Base-by-base conservation (phyloP, 2,329 filamentous ascomycete genomes). In the Colletotrichum sp. region DNA sequence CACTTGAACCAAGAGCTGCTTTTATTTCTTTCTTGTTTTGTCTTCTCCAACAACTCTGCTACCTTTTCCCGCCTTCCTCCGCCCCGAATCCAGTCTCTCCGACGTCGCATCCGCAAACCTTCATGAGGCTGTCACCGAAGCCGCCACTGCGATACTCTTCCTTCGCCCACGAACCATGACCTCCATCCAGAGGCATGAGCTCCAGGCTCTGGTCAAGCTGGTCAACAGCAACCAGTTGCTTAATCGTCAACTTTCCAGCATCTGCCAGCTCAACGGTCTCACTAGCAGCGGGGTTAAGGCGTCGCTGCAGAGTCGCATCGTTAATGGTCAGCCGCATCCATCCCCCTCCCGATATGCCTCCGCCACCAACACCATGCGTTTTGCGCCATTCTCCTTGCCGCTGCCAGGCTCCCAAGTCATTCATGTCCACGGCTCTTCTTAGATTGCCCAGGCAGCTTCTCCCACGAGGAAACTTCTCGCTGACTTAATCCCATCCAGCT, bases 201-300 rank as follows among this genome's bases (percentile, higher is more conserved):
- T 89, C 75, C 82, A 85, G 75, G 78, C 82, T 61, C 85, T 92
- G 67, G 82, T 87, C 60, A 83, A 87, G 76, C 84, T 86, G 71
- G 84, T 89, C 18, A 84, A 88, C 75, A 83, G 83, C 59, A 86
- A 83, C 43, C 78, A 84, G 15, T 83, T 92, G 26, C 84, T 91
- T 34, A 92, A 92, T 80, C 85, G 87, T 24, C 93, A 96, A 80
- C 90, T 98, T 65, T 94, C 95, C 80, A 89, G 89, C 68, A 93
- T 99, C 78, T 94, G 96, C 82, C 90, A 92, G 78, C 88, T 91
- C 76, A 95, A 98, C 86, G 91, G 92, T 63, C 88, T 98, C 43
- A 90, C 92, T 78, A 94, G 95, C 76, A 94, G 93, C 32, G 97
- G 97, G 24, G 93, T 97, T 81, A 99, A 99, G 88, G 92, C 92